Evolutionary conservation across 148 eudicot genomes (phyloP).

Genomic region (Chenopodium suecicum): DNA sequence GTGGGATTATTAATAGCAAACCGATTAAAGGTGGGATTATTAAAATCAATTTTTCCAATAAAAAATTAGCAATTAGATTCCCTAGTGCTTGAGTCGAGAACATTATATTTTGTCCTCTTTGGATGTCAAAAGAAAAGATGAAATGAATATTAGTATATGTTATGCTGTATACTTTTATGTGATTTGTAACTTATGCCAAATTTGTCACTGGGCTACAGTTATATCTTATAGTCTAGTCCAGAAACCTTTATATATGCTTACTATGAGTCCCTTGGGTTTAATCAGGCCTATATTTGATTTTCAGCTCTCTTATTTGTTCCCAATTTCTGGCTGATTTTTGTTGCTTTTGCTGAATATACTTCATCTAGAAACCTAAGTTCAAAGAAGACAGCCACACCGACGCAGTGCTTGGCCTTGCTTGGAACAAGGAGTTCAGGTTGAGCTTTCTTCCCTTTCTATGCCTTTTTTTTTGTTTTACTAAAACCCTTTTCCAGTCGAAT

Average conservation of each 20-base stretch:
- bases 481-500: background rate
- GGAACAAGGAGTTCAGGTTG: conserved; percentile 92
- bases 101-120: background rate
- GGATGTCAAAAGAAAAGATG: background rate
- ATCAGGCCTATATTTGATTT: background rate
- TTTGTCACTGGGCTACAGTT: background rate
- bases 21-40: too few relatives aligned
- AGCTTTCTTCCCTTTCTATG: background rate
- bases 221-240: background rate
- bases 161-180: background rate
- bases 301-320: background rate
- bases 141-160: background rate
- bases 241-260: background rate
- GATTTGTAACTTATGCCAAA: background rate
- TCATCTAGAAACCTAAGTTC: conserved; percentile 65
- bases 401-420: conserved; percentile 87
- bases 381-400: conserved; percentile 88
- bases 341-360: background rate
- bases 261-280: background rate
- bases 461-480: background rate
- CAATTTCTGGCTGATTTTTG: background rate
- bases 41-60: too few relatives aligned
- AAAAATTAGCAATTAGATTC: background rate
- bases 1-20: too few relatives aligned
- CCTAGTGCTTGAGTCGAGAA: background rate